Conservation (phyloP, 768 basidiomycete genomes). For the Rhizopogon vesiculosus region DNA sequence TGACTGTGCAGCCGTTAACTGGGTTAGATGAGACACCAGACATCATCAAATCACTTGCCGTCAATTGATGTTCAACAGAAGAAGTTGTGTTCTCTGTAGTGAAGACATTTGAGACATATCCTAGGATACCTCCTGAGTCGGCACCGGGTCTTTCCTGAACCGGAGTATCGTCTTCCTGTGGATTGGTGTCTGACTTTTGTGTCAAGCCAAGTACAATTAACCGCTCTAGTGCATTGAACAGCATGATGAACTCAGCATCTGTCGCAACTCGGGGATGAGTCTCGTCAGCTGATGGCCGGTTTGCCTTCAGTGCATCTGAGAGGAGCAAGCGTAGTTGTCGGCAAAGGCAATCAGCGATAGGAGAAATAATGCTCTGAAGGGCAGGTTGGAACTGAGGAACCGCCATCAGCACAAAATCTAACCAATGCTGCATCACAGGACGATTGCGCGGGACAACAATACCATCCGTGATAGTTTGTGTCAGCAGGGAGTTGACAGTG, state of each 20-base stretch:
- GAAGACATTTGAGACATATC: slow-evolving; percentile 91
- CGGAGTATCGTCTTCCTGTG: slow-evolving; percentile 53
- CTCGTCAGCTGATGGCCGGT: slow-evolving; percentile 30
- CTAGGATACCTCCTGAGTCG: slow-evolving; percentile 68
- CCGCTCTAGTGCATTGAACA: slow-evolving; percentile 81
- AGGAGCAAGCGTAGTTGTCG: slow-evolving; percentile 58
- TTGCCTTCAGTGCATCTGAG: slow-evolving; percentile 46
- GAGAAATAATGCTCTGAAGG: slow-evolving; percentile 59
- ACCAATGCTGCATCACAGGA: slow-evolving; percentile 88
- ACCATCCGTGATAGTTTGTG: slow-evolving; percentile 79
- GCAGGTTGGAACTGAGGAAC: slow-evolving; percentile 79
- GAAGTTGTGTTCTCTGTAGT: slow-evolving; percentile 56
- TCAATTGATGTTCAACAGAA: slow-evolving; percentile 49
- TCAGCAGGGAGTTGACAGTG: slow-evolving; percentile 64
- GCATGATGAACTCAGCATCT: slow-evolving; percentile 80
- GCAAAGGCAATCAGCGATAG: slow-evolving; percentile 78
- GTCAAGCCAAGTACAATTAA: slow-evolving; percentile 71
- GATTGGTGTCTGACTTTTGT: slow-evolving; percentile 44
- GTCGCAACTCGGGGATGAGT: slow-evolving; percentile 51
- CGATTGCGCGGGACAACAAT: slow-evolving; percentile 66
- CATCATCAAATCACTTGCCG: slow-evolving; percentile 35
- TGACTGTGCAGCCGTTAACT: slow-evolving; percentile 30
- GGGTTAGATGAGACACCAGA: not conserved
- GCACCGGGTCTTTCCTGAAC: slow-evolving; percentile 46
- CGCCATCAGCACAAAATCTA: slow-evolving; percentile 93